These are phyloP conservation scores for Chlamydomonas schloesseri DNA, from an alignment of 139 green algal genomes.

Conservation along the genomic window DNA sequence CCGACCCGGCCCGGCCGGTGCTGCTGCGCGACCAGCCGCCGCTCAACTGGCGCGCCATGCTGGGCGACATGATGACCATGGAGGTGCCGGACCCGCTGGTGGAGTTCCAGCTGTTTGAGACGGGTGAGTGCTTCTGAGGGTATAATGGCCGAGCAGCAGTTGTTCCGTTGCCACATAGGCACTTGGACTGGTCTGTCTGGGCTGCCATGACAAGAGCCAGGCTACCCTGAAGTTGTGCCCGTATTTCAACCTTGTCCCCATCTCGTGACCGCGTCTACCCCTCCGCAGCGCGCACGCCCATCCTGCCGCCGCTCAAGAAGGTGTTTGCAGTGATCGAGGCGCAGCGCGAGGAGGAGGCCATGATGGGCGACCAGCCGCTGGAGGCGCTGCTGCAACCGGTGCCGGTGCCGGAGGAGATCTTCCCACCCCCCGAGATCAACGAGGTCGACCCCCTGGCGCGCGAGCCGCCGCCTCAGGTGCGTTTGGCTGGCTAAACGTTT, in stretches of 20 bases:
- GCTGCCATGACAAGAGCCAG: too few relatives aligned
- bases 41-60: conserved; percentile 65
- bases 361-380: conserved; percentile 48
- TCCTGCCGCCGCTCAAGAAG: conserved; percentile 50
- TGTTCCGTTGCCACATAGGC: too few relatives aligned
- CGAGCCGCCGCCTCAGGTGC: not conserved
- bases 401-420: conserved; percentile 45
- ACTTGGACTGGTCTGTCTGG: too few relatives aligned
- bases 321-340: conserved; percentile 49
- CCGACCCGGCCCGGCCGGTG: not conserved
- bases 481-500: not conserved
- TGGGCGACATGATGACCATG: conserved; percentile 56
- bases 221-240: too few relatives aligned
- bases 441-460: conserved; percentile 18
- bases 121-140: too few relatives aligned
- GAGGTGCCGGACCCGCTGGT: conserved; percentile 59
- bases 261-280: too few relatives aligned
- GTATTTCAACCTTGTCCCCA: too few relatives aligned
- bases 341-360: conserved; percentile 53
- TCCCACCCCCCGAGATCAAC: conserved; percentile 38
- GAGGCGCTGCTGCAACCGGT: conserved; percentile 54
- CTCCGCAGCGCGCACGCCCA: conserved; percentile 55
- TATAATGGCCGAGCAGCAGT: too few relatives aligned
- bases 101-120: conserved; percentile 68
- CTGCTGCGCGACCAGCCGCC: conserved; percentile 54